Evolutionary conservation across 108 stramenopile species (phyloP).

Genomic region (Asterionellopsis glacialis): DNA sequence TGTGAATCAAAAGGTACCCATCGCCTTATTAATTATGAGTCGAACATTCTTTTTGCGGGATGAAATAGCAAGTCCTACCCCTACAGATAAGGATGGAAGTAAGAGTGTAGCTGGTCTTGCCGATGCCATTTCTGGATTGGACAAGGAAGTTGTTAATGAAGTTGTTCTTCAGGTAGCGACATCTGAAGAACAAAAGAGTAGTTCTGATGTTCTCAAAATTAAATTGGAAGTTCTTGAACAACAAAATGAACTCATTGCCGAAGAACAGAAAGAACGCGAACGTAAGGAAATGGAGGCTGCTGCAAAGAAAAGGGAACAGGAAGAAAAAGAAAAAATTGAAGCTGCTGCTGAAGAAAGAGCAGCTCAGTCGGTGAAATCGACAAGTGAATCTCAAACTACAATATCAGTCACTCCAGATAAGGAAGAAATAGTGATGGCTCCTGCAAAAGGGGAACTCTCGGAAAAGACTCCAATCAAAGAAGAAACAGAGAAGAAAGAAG

Average conservation of each 20-base stretch:
- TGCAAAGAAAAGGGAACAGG: slow-evolving; percentile 41
- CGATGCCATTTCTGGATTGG: slow-evolving; percentile 92
- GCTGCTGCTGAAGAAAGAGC: slow-evolving; percentile 9
- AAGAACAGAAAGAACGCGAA: slow-evolving; percentile 57
- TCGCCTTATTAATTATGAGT: slow-evolving; percentile 94
- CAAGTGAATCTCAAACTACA: neutral
- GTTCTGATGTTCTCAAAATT: slow-evolving; percentile 72
- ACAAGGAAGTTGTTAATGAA: slow-evolving; percentile 93
- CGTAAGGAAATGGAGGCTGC: slow-evolving; percentile 32
- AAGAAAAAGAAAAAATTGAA: slow-evolving; percentile 32
- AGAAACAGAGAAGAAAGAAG: slow-evolving; percentile 14
- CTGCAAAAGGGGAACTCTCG: slow-evolving; percentile 29
- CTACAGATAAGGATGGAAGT: slow-evolving; percentile 24
- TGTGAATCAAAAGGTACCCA: slow-evolving; percentile 92
- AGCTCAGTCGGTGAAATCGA: slow-evolving; percentile 8
- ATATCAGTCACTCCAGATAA: slow-evolving; percentile 8
- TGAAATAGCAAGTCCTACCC: slow-evolving; percentile 36
- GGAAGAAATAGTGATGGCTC: slow-evolving; percentile 12
- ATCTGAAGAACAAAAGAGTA: slow-evolving; percentile 62
- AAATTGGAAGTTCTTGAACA: slow-evolving; percentile 75
- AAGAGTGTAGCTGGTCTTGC: slow-evolving; percentile 74
- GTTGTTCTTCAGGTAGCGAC: slow-evolving; percentile 92
- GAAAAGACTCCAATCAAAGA: slow-evolving; percentile 20
- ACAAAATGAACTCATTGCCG: slow-evolving; percentile 77
- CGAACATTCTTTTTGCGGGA: slow-evolving; percentile 91